Evolutionary conservation across 2,329 filamentous ascomycete species (phyloP).

Genomic region (Phaeophleospora eucalypticola): DNA sequence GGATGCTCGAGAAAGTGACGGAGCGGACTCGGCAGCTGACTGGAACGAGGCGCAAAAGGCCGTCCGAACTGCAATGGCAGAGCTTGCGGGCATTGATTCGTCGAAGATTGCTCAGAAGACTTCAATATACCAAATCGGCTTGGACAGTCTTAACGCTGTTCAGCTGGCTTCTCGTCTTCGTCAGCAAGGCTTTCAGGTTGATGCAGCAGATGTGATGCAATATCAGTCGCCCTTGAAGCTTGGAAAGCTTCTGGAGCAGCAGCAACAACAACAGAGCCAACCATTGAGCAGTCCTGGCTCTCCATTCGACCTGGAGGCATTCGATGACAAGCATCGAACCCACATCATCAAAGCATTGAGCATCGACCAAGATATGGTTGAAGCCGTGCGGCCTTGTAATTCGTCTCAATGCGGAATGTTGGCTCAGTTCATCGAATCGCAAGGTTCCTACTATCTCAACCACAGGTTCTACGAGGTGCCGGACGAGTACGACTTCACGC

Average conservation of each 20-base stretch:
- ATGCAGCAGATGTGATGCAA: slow-evolving; percentile 71
- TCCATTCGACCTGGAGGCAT: slow-evolving; percentile 48
- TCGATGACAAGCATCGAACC: slow-evolving; percentile 44
- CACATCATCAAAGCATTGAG: slow-evolving; percentile 31
- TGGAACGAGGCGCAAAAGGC: slow-evolving; percentile 52
- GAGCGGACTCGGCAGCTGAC: no score
- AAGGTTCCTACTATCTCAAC: slow-evolving; percentile 72
- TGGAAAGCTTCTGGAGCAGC: slow-evolving; percentile 9
- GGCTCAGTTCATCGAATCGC: slow-evolving; percentile 64
- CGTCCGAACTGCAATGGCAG: slow-evolving; percentile 56
- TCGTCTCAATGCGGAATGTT: slow-evolving; percentile 76
- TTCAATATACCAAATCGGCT: slow-evolving; percentile 80
- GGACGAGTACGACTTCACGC: slow-evolving; percentile 34
- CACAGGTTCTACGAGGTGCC: slow-evolving; percentile 56
- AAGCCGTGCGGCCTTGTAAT: slow-evolving; percentile 71
- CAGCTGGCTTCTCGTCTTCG: slow-evolving; percentile 70
- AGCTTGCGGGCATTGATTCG: slow-evolving; percentile 52
- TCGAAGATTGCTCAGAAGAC: slow-evolving; percentile 55
- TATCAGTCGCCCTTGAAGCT: slow-evolving; percentile 26
- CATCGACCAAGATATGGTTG: slow-evolving; percentile 40
- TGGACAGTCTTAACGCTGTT: slow-evolving; percentile 83
- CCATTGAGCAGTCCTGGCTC: not conserved
- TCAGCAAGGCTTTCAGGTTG: slow-evolving; percentile 54
- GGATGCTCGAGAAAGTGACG: no score
- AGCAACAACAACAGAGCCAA: not conserved